Evolutionary conservation across 768 basidiomycete genomes (phyloP), one percentile per base, ranked within the genome.

Genomic region (Serendipita sp.): DNA sequence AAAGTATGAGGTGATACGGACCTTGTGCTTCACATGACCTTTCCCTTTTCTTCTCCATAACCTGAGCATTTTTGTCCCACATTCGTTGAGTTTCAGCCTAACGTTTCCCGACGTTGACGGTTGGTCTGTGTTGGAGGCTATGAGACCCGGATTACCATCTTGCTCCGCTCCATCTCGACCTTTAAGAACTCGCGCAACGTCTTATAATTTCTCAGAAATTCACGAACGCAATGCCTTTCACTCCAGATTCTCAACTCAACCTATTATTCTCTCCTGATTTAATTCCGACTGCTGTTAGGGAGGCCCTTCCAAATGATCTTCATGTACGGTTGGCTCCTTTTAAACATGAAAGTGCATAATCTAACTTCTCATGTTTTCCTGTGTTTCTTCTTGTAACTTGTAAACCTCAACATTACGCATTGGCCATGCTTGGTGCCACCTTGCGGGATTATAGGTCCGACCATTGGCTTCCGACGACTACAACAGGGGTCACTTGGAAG

Each of bases 401-500:
- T 27, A 31, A 15, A 18, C 62, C 64, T 3, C 3, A 8, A 23
- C 23, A 23, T 44, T 65, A 10, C 44, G 44, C 44, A 46, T 16
- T 18, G 18, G 44, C 44, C 16, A 34, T 36, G 1, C 66, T 64
- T 37, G 58, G 64, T 3, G 23, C 23, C 23, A 23, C 23, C 23
- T 23, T 23, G 23, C 23, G 23, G n/a, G 58, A 10, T 13, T 53
- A 27, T 62, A 96, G 94, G 83, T 97, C 27, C 91, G 96, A 58
- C 96, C 96, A 0, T 79, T 99, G 18, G 83, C 91, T 0, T 83
- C 84, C 27, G 84, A 87, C 3, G 96, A 99, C 78, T 82, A 92
- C 75, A 70, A 70, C 3, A 83, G 91, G 37, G 85, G 86, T 2
- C 92, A 97, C 73, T 83, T 98, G 67, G 72, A 80, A n/a, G 83